Percentiles rank a stretch among this genome's conserved stretches.
phyloP scores from a whole-genome alignment of 2,329 filamentous ascomycete genomes.

The Niveomyces coronatus region DNA sequence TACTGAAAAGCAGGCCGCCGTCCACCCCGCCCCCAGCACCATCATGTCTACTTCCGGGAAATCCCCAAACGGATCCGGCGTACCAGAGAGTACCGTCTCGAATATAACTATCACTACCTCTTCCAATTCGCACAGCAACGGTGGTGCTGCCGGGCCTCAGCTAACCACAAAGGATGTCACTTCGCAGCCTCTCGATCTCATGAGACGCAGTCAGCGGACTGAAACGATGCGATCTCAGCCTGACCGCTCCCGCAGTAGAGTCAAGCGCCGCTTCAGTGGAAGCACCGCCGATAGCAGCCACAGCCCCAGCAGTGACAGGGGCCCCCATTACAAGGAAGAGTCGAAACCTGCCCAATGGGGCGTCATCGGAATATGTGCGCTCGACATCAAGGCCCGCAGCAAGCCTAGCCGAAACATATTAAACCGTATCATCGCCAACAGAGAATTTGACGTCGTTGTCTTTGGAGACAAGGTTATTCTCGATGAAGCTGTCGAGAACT shows the following conservation, averaged over 20 bases:
- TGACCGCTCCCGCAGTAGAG: conserved; percentile 54
- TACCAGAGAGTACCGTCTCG: conserved; percentile 41
- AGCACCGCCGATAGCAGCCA: conserved; percentile 76
- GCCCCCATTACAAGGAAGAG: conserved; percentile 47
- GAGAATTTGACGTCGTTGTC: conserved; percentile 92
- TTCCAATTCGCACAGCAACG: conserved; percentile 27
- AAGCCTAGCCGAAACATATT: conserved; percentile 96
- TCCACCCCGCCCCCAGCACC: conserved; percentile 32
- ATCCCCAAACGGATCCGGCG: conserved; percentile 25
- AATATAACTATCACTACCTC: conserved; percentile 45
- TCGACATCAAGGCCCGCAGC: conserved; percentile 92
- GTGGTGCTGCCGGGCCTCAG: conserved; percentile 25
- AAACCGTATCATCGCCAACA: conserved; percentile 79
- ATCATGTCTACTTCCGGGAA: conserved; percentile 36
- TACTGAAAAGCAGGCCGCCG: conserved; percentile 35
- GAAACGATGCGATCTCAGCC: conserved; percentile 35
- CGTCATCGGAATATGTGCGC: conserved; percentile 83
- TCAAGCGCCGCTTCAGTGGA: conserved; percentile 66
- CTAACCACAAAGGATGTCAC: conserved; percentile 34
- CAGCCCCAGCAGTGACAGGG: conserved; percentile 64
- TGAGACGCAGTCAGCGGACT: conserved; percentile 31
- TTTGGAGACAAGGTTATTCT: conserved; percentile 99
- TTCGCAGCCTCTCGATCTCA: conserved; percentile 32
- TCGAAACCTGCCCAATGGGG: conserved; percentile 50
- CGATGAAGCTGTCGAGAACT: conserved; percentile 91